phyloP scores from a whole-genome alignment of 768 basidiomycete species.

The Suillus occidentalis region DNA sequence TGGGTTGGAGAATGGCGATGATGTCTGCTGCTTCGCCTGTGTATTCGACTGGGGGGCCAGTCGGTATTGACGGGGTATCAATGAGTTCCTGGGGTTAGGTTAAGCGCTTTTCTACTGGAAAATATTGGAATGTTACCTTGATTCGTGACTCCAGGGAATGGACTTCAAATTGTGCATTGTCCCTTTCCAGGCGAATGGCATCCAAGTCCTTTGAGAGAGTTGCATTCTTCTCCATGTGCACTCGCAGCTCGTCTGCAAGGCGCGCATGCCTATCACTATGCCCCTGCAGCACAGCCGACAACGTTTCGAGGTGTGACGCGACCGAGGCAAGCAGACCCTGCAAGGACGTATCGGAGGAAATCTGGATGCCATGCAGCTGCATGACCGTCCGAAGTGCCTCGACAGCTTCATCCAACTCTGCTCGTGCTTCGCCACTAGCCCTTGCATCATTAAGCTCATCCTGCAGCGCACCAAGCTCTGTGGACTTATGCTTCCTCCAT shows the following conservation, averaged over 20 bases:
- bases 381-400: conserved; percentile 51
- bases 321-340: conserved; percentile 50
- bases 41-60: conserved; percentile 30
- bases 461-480: conserved; percentile 44
- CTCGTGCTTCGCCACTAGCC: conserved; percentile 38
- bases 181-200: conserved; percentile 49
- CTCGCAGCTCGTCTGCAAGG: conserved; percentile 51
- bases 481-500: conserved; percentile 51
- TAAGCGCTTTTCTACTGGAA: conserved; percentile 1
- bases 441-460: conserved; percentile 47
- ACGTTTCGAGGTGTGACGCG: conserved; percentile 49
- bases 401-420: conserved; percentile 53
- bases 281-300: conserved; percentile 45
- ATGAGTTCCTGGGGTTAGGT: conserved; percentile 22
- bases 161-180: conserved; percentile 45
- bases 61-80: conserved; percentile 19
- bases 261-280: conserved; percentile 41
- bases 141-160: conserved; percentile 38
- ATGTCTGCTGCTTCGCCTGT: conserved; percentile 53
- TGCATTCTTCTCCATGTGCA: conserved; percentile 47
- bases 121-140: conserved; percentile 31
- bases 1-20: conserved; percentile 60
- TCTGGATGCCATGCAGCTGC: conserved; percentile 53
- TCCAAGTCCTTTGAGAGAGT: conserved; percentile 53
- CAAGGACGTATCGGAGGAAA: conserved; percentile 49